Conservation (phyloP, 129 eudicot species). For the Ambrosia trifida region DNA sequence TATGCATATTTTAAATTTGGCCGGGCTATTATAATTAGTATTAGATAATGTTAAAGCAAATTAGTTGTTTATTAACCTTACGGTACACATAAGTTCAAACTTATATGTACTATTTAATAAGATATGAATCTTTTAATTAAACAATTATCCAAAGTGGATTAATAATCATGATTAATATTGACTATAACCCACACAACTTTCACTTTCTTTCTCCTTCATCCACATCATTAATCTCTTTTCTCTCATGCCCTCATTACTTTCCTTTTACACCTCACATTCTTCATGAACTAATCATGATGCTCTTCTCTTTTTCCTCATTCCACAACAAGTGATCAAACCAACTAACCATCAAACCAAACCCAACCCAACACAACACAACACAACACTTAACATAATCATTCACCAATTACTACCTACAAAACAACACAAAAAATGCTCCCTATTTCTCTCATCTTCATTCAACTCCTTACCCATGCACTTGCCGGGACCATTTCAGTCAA, state of each 20-base stretch:
- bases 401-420: slow-evolving; percentile 22
- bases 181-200: slow-evolving; percentile 22
- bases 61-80: not conserved
- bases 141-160: slow-evolving; percentile 25
- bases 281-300: slow-evolving; percentile 25
- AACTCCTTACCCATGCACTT: not conserved
- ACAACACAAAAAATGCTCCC: slow-evolving; percentile 6
- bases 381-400: slow-evolving; percentile 19
- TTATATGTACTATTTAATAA: not conserved
- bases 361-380: not conserved
- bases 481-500: slow-evolving; percentile 13
- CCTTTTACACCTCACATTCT: slow-evolving; percentile 43
- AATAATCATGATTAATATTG: slow-evolving; percentile 21
- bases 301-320: slow-evolving; percentile 3
- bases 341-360: slow-evolving; percentile 17
- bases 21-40: not conserved
- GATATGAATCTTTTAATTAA: not conserved
- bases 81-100: not conserved
- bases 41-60: not conserved
- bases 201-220: slow-evolving; percentile 43
- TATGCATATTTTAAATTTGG: too few species aligned
- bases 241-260: slow-evolving; percentile 26
- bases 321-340: slow-evolving; percentile 8
- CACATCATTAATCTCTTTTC: slow-evolving; percentile 30
- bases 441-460: slow-evolving; percentile 33